Percentiles rank a stretch among this genome's conserved stretches.
phyloP scores from a whole-genome alignment of 176 grass and related monocot species.

The Hyparrhenia diplandra region DNA sequence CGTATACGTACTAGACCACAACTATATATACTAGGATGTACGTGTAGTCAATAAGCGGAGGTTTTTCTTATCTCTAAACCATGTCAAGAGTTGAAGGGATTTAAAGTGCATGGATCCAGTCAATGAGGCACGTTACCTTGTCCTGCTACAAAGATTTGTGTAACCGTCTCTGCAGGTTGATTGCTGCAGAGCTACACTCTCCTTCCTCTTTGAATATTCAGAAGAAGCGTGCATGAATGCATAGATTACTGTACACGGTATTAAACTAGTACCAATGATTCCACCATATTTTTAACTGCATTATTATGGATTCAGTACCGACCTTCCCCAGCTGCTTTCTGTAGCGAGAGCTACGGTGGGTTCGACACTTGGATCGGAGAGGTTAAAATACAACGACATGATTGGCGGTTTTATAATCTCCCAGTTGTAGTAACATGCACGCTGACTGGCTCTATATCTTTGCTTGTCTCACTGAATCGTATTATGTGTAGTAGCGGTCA shows the following conservation, averaged over 20 bases:
- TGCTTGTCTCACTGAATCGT: neutral
- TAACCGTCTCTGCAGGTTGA: neutral
- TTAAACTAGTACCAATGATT: no score
- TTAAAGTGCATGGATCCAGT: neutral
- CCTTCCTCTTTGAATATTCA: neutral
- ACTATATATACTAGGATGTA: no score
- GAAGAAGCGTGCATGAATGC: neutral
- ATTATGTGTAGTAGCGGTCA: no score
- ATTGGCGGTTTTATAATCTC: conserved; percentile 6
- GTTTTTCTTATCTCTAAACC: neutral
- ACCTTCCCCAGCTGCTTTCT: no score
- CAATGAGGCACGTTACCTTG: neutral
- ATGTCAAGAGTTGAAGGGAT: neutral
- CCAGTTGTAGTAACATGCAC: neutral
- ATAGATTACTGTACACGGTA: no score
- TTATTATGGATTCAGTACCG: no score
- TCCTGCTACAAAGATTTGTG: neutral
- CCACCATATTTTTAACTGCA: no score
- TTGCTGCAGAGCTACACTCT: no score
- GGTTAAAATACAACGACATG: neutral
- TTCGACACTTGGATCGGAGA: no score
- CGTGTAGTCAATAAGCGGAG: neutral
- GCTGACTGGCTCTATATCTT: no score
- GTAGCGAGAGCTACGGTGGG: no score
- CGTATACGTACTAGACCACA: no score